Percentiles rank a stretch among this genome's conserved stretches.
phyloP scores from a whole-genome alignment of 2,329 filamentous ascomycete species.

The Ambrosiella cleistominuta region DNA sequence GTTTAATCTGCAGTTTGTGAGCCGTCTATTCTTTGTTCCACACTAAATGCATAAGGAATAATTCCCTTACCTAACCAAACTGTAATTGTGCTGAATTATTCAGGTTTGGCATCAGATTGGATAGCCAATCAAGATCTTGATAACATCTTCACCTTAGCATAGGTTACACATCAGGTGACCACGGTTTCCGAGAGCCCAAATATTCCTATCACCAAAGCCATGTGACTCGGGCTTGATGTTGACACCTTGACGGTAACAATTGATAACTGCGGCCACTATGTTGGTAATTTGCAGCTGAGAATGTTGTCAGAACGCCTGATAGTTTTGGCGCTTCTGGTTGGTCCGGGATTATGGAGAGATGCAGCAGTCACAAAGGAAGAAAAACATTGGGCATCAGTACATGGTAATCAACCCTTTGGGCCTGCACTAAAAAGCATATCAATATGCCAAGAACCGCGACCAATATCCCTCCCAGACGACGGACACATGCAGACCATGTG shows the following conservation, averaged over 20 bases:
- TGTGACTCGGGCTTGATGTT: too few relatives aligned
- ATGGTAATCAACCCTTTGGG: neutral
- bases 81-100: neutral
- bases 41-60: neutral
- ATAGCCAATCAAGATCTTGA: neutral
- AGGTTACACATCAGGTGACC: neutral
- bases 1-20: neutral
- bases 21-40: neutral
- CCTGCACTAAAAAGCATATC: neutral
- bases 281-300: too few relatives aligned
- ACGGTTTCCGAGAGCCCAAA: too few relatives aligned
- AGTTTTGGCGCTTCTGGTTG: neutral
- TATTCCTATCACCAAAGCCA: too few relatives aligned
- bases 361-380: too few relatives aligned
- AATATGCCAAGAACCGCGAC: neutral
- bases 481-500: too few relatives aligned
- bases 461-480: too few relatives aligned
- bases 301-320: neutral
- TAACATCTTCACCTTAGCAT: neutral
- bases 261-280: too few relatives aligned
- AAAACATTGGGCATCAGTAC: neutral
- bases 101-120: neutral
- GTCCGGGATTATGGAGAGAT: neutral
- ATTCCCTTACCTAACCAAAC: neutral
- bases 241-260: too few relatives aligned